Percentiles rank a stretch among this genome's conserved stretches.
These are phyloP conservation scores for Lichtheimia hyalospora DNA, from an alignment of 371 early-diverging fungal genomes.

Conservation along the genomic window DNA sequence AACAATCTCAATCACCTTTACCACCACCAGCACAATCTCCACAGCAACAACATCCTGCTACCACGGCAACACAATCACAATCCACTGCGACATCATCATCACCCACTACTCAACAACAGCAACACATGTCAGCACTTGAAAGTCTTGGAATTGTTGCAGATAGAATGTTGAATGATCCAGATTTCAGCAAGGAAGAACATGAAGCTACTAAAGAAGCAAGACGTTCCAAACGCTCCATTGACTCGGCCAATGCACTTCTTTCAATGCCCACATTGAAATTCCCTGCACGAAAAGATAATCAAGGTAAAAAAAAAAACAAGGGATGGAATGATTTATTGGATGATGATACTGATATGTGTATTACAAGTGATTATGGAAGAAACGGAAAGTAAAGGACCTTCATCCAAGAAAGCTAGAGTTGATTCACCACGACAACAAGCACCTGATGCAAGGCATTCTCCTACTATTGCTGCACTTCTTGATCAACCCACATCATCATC, in stretches of 20 bases:
- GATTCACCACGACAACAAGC: conserved; percentile 2
- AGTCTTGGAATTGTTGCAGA: conserved; percentile 36
- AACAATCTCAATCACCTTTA: neutral
- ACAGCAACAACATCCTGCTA: neutral
- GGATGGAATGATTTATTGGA: neutral
- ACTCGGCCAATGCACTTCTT: conserved; percentile 44
- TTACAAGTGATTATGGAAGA: conserved; percentile 11
- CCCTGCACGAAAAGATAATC: conserved; percentile 9
- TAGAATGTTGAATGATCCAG: conserved; percentile 34
- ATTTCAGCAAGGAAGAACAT: conserved; percentile 15
- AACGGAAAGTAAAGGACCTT: neutral
- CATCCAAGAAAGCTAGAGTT: conserved; percentile 24
- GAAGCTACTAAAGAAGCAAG: neutral
- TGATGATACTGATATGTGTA: neutral
- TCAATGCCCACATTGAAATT: conserved; percentile 38
- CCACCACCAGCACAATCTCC: too few relatives aligned
- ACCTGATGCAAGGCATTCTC: conserved; percentile 43
- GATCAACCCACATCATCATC: conserved; percentile 16
- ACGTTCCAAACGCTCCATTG: conserved; percentile 50
- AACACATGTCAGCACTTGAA: conserved; percentile 21
- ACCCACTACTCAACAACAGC: neutral
- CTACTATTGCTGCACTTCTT: conserved; percentile 45
- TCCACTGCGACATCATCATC: neutral
- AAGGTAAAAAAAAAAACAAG: neutral
- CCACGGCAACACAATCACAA: neutral